phyloP scores from a whole-genome alignment of 2,329 filamentous ascomycete genomes.

The Aspergillus udagawae region DNA sequence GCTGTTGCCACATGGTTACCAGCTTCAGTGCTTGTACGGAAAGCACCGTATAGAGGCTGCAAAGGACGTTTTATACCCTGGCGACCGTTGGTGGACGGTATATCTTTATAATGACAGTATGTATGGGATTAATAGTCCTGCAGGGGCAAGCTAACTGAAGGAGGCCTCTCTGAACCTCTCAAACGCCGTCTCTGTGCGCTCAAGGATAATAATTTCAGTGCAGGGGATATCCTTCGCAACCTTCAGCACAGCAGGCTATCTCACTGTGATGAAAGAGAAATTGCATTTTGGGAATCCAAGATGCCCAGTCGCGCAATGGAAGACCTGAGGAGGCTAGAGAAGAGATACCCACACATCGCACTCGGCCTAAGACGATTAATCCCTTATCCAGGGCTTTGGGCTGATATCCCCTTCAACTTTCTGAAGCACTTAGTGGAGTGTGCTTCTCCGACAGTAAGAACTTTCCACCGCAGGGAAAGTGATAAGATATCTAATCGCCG shows the following conservation, averaged over 20 bases:
- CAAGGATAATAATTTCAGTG: not conserved
- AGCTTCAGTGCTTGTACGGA: constrained; percentile 1
- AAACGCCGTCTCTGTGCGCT: not conserved
- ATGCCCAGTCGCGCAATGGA: not conserved
- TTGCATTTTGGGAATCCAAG: constrained; percentile 2
- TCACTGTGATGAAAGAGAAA: not conserved
- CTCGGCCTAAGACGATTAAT: too few species aligned
- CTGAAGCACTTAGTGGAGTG: too few species aligned
- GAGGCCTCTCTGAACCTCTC: not conserved
- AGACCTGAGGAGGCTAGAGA: too few species aligned
- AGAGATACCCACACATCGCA: too few species aligned
- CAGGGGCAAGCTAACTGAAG: not conserved
- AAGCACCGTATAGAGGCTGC: not conserved
- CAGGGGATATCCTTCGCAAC: constrained; percentile 6
- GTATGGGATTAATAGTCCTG: not conserved
- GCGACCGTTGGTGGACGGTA: not conserved
- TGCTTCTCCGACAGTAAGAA: too few species aligned
- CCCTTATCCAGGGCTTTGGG: too few species aligned
- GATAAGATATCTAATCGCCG: too few species aligned
- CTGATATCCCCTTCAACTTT: too few species aligned
- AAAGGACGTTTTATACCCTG: not conserved
- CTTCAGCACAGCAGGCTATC: not conserved
- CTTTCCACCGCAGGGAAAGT: too few species aligned
- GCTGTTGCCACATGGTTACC: not conserved
- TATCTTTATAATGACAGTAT: not conserved